Percentiles rank a stretch among this genome's conserved stretches.
Evolutionary conservation across 2,329 filamentous ascomycete genomes (phyloP).

Genomic region (Annulohypoxylon truncatum): DNA sequence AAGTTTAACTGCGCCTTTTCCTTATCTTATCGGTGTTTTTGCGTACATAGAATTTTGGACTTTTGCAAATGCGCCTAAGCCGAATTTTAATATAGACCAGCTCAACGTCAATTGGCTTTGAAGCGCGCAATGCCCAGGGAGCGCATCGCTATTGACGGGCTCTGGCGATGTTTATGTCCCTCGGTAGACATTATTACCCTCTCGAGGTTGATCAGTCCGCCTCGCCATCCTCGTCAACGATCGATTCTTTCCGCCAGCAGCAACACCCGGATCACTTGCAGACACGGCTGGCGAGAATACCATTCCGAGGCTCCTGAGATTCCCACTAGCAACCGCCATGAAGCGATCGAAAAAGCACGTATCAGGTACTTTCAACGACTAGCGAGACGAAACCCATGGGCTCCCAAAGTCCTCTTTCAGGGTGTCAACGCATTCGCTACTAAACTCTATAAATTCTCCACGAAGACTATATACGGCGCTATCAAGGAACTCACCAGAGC

Average conservation of each 20-base stretch:
- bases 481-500: conserved; percentile 56
- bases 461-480: conserved; percentile 59
- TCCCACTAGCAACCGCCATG: neutral
- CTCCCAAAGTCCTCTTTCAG: conserved; percentile 43
- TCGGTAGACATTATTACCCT: conserved; percentile 59
- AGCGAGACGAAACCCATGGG: conserved; percentile 44
- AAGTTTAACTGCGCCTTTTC: neutral
- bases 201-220: conserved; percentile 48
- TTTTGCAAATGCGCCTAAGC: too few species aligned
- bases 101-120: conserved; percentile 6
- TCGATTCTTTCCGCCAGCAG: conserved; percentile 21
- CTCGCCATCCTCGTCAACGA: conserved; percentile 26
- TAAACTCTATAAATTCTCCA: conserved; percentile 47
- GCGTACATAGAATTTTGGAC: neutral
- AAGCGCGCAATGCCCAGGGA: conserved; percentile 52
- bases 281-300: conserved; percentile 29
- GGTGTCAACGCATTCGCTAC: conserved; percentile 34
- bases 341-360: conserved; percentile 28
- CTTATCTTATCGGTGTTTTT: conserved; percentile 2
- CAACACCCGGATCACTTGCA: conserved; percentile 18
- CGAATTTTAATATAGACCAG: neutral
- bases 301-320: neutral
- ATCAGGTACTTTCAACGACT: conserved; percentile 42
- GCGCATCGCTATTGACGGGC: conserved; percentile 63
- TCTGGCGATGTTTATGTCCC: conserved; percentile 74